Conservation (phyloP, 345 rosid species). For the Mallotus nudiflorus region DNA sequence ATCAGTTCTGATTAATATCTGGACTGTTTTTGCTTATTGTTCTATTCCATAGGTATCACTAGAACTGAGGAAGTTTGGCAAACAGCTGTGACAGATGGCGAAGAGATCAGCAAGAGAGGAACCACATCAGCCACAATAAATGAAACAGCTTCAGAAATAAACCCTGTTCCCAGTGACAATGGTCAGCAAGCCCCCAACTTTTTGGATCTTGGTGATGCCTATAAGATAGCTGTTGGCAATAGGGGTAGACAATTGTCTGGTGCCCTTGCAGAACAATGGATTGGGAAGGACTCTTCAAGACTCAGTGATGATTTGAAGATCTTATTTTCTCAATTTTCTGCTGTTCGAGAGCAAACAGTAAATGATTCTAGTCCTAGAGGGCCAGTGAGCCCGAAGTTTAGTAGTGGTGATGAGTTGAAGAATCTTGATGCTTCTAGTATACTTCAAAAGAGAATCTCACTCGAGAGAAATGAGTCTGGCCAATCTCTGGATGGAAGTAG, state of each 20-base stretch:
- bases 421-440: slow-evolving; percentile 38
- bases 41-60: slow-evolving; percentile 38
- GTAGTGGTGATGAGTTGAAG: slow-evolving; percentile 47
- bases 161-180: slow-evolving; percentile 36
- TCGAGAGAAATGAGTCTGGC: slow-evolving; percentile 87
- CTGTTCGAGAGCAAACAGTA: slow-evolving; percentile 58
- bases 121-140: slow-evolving; percentile 22
- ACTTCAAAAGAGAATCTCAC: slow-evolving; percentile 63
- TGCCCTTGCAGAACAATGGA: slow-evolving; percentile 62
- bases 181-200: slow-evolving; percentile 38
- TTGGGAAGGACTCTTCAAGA: slow-evolving; percentile 68
- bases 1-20: neutral
- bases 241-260: slow-evolving; percentile 58
- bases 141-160: slow-evolving; percentile 43
- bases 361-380: slow-evolving; percentile 63
- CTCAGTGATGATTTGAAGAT: slow-evolving; percentile 66
- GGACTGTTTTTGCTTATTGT: neutral
- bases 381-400: slow-evolving; percentile 25
- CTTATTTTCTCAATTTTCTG: slow-evolving; percentile 73
- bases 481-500: slow-evolving; percentile 74
- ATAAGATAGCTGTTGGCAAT: slow-evolving; percentile 63
- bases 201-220: slow-evolving; percentile 82
- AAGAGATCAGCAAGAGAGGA: slow-evolving; percentile 24
- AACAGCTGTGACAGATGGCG: slow-evolving; percentile 22
- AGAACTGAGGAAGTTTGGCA: slow-evolving; percentile 33